Conservation (phyloP, 1,139 yeast genomes). For the Suhomyces atakaporum region DNA sequence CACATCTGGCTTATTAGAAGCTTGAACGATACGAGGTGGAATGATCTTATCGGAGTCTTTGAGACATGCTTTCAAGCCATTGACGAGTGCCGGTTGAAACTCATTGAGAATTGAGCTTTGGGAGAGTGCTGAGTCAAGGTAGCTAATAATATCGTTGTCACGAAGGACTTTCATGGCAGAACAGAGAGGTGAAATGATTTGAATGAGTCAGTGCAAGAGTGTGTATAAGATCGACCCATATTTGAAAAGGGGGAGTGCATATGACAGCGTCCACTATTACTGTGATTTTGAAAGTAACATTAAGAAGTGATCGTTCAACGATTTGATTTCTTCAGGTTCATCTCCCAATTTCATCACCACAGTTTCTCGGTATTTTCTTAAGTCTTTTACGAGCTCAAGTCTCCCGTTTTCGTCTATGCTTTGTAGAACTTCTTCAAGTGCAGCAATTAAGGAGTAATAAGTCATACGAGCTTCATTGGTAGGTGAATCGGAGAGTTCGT, state of each 20-base stretch:
- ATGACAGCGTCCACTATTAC: not conserved
- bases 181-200: not conserved
- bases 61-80: constrained; percentile 25
- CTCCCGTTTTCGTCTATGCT: constrained; percentile 1
- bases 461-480: constrained; percentile 19
- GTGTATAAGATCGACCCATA: too few relatives aligned
- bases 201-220: not conserved
- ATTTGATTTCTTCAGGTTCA: constrained; percentile 8
- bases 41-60: constrained; percentile 29
- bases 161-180: constrained; percentile 31
- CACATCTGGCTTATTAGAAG: constrained; percentile 27
- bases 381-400: constrained; percentile 9
- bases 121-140: constrained; percentile 21
- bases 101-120: constrained; percentile 22
- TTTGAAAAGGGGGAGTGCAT: not conserved
- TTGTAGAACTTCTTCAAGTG: constrained; percentile 7
- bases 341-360: constrained; percentile 20
- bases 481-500: constrained; percentile 20
- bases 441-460: constrained; percentile 18
- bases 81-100: constrained; percentile 32
- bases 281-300: constrained; percentile 1
- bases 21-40: constrained; percentile 37
- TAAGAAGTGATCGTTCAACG: constrained; percentile 11
- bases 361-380: constrained; percentile 19
- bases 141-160: constrained; percentile 24